Conservation (phyloP, 208 protist genomes). For the Leishmania tropica region DNA sequence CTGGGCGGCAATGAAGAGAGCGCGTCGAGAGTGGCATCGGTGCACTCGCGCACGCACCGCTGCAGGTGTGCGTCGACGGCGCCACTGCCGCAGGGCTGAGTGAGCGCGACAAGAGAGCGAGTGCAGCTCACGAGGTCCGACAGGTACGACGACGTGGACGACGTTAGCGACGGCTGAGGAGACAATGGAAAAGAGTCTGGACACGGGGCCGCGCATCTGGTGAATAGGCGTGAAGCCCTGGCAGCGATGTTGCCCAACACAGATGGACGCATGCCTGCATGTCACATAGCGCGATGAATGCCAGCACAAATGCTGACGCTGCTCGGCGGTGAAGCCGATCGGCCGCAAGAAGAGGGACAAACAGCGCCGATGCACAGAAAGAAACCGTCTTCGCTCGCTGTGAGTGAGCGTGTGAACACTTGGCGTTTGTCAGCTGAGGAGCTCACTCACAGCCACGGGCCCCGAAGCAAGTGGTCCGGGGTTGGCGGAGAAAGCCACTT, state of each 20-base stretch:
- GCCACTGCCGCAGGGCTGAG: conserved; percentile 1
- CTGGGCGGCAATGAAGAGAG: conserved; percentile 32
- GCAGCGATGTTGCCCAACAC: conserved; percentile 20
- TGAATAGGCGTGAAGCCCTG: conserved; percentile 15
- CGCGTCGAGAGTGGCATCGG: conserved; percentile 11
- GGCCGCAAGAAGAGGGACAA: neutral
- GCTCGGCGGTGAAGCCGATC: neutral
- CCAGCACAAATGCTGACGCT: neutral
- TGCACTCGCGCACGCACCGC: conserved; percentile 11
- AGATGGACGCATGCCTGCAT: neutral
- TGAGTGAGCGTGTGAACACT: no score
- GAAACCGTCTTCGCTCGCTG: neutral
- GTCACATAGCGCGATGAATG: neutral
- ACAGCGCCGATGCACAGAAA: neutral
- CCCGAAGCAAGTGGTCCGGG: neutral
- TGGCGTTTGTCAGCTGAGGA: neutral
- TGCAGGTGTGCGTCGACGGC: conserved; percentile 8
- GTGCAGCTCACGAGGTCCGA: conserved; percentile 21
- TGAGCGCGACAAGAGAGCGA: conserved; percentile 21
- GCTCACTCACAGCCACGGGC: neutral
- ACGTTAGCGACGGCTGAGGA: neutral
- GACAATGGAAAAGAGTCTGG: conserved; percentile 1
- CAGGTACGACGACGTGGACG: conserved; percentile 7
- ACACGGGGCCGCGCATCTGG: neutral
- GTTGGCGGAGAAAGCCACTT: neutral